Conservation (phyloP, 306 rosid species). For the Quercus variabilis region DNA sequence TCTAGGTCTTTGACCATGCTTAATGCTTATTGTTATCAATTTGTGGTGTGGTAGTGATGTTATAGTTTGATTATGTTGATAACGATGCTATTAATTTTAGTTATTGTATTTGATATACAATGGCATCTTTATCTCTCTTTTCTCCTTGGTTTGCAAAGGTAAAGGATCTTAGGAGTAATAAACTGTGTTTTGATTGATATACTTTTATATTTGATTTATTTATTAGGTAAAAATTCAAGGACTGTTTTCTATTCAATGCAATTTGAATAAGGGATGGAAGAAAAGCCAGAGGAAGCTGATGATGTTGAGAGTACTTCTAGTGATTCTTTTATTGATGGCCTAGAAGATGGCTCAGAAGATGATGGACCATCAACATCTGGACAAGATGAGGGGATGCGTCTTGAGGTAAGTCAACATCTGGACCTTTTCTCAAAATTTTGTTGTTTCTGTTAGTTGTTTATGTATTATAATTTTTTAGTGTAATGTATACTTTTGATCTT, state of each 20-base stretch:
- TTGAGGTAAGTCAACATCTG: constrained; percentile 46
- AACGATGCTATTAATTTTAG: not conserved
- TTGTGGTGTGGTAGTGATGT: not conserved
- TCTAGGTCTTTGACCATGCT: not conserved
- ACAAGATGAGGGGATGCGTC: constrained; percentile 41
- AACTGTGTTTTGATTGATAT: not conserved
- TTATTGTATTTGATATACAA: not conserved
- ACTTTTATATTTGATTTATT: not conserved
- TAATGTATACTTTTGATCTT: not conserved
- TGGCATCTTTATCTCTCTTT: not conserved
- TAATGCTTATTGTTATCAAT: not conserved
- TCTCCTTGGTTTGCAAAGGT: not conserved
- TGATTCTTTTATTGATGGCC: constrained; percentile 61
- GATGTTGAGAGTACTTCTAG: constrained; percentile 55
- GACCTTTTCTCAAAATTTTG: not conserved
- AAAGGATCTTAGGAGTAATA: not conserved
- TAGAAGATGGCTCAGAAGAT: constrained; percentile 62
- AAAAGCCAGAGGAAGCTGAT: constrained; percentile 49
- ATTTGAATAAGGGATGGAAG: constrained; percentile 53
- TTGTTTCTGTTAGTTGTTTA: not conserved
- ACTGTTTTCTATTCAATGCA: constrained; percentile 10
- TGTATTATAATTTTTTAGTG: not conserved
- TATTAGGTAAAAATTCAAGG: not conserved
- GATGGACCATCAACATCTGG: constrained; percentile 62
- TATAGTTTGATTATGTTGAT: not conserved